A percentile compares a stretch with the other conserved stretches of the same genome.
These are phyloP conservation scores for Populus tremula DNA, from an alignment of 345 rosid species.

Conservation along the genomic window DNA sequence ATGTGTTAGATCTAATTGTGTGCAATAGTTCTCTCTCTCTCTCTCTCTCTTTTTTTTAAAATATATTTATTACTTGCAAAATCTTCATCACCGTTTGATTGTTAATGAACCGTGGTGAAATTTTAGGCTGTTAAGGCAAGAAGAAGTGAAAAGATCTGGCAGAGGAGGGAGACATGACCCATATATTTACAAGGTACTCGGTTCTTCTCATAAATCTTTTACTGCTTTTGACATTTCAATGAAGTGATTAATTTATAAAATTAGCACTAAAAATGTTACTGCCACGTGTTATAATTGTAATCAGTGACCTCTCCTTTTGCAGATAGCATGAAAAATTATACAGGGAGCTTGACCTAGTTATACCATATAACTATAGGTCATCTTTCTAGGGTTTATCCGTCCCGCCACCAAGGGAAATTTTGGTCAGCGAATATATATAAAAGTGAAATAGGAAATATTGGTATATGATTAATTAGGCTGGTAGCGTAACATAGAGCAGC, in stretches of 20 bases:
- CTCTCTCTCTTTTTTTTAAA: no score
- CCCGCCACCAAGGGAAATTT: background rate
- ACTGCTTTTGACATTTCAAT: background rate
- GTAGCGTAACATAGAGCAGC: background rate
- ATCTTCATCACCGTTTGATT: background rate
- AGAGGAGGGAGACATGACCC: conserved; percentile 78
- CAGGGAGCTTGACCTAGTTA: conserved; percentile 1
- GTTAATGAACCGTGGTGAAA: background rate
- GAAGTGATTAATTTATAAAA: background rate
- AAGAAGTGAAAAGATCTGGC: conserved; percentile 71
- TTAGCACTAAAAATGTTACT: background rate
- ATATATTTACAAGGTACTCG: conserved; percentile 66
- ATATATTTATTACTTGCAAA: background rate
- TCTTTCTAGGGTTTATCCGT: background rate
- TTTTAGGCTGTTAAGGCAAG: conserved; percentile 61
- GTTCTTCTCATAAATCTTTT: background rate
- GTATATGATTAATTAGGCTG: background rate
- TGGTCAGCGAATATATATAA: background rate
- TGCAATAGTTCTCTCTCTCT: background rate
- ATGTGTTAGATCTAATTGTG: background rate
- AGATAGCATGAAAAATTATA: conserved; percentile 27
- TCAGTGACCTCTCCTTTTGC: conserved; percentile 9
- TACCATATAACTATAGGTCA: background rate
- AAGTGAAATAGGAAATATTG: background rate
- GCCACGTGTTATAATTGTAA: background rate